Conservation (phyloP, 1,139 yeast species). For the Debaryomyces fabryi region DNA sequence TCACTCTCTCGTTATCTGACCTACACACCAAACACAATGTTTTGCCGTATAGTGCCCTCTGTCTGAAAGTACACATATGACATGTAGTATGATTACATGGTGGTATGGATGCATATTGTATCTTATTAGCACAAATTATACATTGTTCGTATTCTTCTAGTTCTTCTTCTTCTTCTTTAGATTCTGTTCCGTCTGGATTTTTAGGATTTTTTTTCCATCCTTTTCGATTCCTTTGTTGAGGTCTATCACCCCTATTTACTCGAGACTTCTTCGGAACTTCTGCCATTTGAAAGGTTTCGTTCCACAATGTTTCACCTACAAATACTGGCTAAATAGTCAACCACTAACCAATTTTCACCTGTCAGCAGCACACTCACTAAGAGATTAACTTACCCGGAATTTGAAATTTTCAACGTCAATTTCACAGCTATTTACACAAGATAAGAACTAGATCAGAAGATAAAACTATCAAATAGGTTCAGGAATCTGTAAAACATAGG, state of each 20-base stretch:
- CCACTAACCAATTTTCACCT: not conserved
- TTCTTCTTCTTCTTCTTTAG: slow-evolving; percentile 30
- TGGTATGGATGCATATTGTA: slow-evolving; percentile 65
- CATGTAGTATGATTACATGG: slow-evolving; percentile 89
- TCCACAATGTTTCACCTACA: not conserved
- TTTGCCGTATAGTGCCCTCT: slow-evolving; percentile 78
- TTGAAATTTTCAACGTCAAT: slow-evolving; percentile 4
- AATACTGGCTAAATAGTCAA: not conserved
- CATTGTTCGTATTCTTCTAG: slow-evolving; percentile 50
- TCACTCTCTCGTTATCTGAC: slow-evolving; percentile 60
- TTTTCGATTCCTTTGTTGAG: slow-evolving; percentile 4
- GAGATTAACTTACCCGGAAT: slow-evolving; percentile 4
- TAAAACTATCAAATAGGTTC: not conserved
- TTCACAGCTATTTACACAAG: slow-evolving; percentile 1
- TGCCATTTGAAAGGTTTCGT: not conserved
- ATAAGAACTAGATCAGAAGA: not conserved
- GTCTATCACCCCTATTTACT: slow-evolving; percentile 21
- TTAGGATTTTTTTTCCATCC: slow-evolving; percentile 12
- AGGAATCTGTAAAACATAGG: not conserved
- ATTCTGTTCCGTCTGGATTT: slow-evolving; percentile 11
- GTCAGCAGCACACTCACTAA: slow-evolving; percentile 1
- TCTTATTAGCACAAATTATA: slow-evolving; percentile 80
- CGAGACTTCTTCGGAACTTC: slow-evolving; percentile 19
- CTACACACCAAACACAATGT: slow-evolving; percentile 81
- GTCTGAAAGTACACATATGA: slow-evolving; percentile 79